Conservation (phyloP, 306 rosid species). For the Argentina anserina region DNA sequence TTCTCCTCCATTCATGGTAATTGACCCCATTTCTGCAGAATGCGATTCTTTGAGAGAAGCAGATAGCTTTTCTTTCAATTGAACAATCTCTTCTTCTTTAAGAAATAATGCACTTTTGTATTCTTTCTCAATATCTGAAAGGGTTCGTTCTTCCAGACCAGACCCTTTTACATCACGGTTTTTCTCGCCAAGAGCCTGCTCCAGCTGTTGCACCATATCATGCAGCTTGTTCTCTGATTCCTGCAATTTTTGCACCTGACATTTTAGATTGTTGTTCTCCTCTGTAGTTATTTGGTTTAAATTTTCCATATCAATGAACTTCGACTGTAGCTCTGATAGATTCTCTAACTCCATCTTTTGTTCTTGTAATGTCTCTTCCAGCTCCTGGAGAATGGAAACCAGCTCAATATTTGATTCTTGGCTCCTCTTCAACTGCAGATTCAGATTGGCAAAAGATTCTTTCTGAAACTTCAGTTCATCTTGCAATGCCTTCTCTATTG, state of each 20-base stretch:
- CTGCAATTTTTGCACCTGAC: constrained; percentile 51
- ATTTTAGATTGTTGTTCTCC: constrained; percentile 44
- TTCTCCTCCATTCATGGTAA: constrained; percentile 38
- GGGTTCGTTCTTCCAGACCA: constrained; percentile 32
- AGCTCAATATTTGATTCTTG: constrained; percentile 88
- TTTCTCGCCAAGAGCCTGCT: constrained; percentile 54
- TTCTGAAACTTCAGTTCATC: constrained; percentile 76
- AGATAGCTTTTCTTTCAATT: constrained; percentile 37
- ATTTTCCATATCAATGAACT: constrained; percentile 42
- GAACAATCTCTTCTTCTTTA: constrained; percentile 52
- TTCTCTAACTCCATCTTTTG: constrained; percentile 64
- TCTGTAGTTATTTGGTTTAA: constrained; percentile 40
- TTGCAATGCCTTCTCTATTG: constrained; percentile 43
- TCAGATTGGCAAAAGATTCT: constrained; percentile 66
- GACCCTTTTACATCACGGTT: constrained; percentile 29
- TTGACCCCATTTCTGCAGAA: constrained; percentile 34
- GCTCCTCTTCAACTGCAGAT: constrained; percentile 69
- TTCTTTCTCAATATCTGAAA: constrained; percentile 41
- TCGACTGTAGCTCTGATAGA: constrained; percentile 49
- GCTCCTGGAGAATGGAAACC: constrained; percentile 82
- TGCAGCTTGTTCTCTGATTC: constrained; percentile 61
- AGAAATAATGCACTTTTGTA: constrained; percentile 38
- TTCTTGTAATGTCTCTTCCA: constrained; percentile 68
- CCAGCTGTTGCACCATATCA: constrained; percentile 51
- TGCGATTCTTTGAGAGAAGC: constrained; percentile 41